These are phyloP conservation scores for Pisolithus marmoratus DNA, from an alignment of 768 basidiomycete genomes.

Conservation along the genomic window DNA sequence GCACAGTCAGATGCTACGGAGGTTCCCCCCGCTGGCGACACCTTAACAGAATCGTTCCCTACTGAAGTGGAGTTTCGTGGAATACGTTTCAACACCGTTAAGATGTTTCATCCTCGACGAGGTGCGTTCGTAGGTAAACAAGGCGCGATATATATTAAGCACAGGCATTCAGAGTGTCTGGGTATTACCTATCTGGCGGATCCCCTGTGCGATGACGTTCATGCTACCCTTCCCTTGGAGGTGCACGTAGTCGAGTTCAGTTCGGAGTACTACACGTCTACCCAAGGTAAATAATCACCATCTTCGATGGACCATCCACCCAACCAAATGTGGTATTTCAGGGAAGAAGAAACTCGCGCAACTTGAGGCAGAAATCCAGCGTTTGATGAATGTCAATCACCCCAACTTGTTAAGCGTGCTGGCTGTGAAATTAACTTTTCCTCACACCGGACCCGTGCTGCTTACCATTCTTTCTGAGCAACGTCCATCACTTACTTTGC, in stretches of 20 bases:
- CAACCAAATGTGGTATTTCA: constrained; percentile 11
- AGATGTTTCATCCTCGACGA: constrained; percentile 64
- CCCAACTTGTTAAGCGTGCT: constrained; percentile 61
- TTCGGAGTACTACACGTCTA: constrained; percentile 61
- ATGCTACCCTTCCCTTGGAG: constrained; percentile 57
- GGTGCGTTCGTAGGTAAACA: constrained; percentile 35
- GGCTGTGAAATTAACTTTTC: constrained; percentile 57
- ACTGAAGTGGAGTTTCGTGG: constrained; percentile 53
- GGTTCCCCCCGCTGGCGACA: constrained; percentile 44
- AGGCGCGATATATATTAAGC: not conserved
- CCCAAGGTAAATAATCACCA: constrained; percentile 41
- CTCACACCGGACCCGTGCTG: constrained; percentile 45
- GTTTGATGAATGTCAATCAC: constrained; percentile 54
- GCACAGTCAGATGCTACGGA: constrained; percentile 71
- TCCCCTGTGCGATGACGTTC: constrained; percentile 63
- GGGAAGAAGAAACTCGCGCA: constrained; percentile 66
- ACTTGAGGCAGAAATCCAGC: constrained; percentile 60
- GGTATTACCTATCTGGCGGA: constrained; percentile 70
- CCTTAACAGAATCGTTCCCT: constrained; percentile 57
- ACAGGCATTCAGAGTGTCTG: constrained; percentile 43
- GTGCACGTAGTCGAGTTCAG: constrained; percentile 62
- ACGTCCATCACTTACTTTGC: constrained; percentile 56
- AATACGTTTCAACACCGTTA: constrained; percentile 57
- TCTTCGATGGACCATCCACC: not conserved
- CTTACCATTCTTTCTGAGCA: constrained; percentile 70